These are phyloP conservation scores for Nematocida major DNA, from an alignment of 371 early-diverging fungal species.

Conservation along the genomic window DNA sequence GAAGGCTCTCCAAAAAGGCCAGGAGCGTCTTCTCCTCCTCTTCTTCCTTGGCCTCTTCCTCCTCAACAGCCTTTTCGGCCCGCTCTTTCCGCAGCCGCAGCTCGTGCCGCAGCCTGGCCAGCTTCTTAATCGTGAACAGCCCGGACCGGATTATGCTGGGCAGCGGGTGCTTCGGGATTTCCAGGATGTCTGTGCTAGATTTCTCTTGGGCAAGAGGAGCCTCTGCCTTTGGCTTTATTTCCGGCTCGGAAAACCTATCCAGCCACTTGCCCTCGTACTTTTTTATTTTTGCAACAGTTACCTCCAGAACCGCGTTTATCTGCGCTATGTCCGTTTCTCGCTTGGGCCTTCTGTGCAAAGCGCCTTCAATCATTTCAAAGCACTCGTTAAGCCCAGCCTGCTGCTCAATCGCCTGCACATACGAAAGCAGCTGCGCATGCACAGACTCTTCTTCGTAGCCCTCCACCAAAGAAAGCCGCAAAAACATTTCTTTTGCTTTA, in stretches of 20 bases:
- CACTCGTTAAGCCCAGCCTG: background rate
- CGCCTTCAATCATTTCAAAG: background rate
- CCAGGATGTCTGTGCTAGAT: background rate
- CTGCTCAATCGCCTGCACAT: slow-evolving; percentile 38
- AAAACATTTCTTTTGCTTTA: slow-evolving; percentile 10
- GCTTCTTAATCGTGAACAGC: slow-evolving; percentile 25
- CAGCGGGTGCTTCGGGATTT: background rate
- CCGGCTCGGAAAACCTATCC: background rate
- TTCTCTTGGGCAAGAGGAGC: background rate
- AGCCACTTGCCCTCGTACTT: slow-evolving; percentile 41
- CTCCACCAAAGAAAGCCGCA: background rate
- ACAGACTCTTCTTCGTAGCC: slow-evolving; percentile 20
- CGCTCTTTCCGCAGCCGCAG: background rate
- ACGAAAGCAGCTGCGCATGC: background rate
- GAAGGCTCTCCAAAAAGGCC: background rate
- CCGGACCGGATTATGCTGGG: slow-evolving; percentile 2
- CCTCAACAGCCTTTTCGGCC: slow-evolving; percentile 4
- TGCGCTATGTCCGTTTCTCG: slow-evolving; percentile 16
- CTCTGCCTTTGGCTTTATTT: background rate
- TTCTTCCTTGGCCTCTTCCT: background rate
- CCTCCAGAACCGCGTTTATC: slow-evolving; percentile 37
- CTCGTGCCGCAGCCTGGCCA: slow-evolving; percentile 7
- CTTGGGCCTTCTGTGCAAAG: background rate
- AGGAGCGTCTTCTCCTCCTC: background rate
- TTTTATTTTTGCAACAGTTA: slow-evolving; percentile 28